Base-by-base conservation (phyloP, 2,329 filamentous ascomycete genomes). In the Fulvia fulva region DNA sequence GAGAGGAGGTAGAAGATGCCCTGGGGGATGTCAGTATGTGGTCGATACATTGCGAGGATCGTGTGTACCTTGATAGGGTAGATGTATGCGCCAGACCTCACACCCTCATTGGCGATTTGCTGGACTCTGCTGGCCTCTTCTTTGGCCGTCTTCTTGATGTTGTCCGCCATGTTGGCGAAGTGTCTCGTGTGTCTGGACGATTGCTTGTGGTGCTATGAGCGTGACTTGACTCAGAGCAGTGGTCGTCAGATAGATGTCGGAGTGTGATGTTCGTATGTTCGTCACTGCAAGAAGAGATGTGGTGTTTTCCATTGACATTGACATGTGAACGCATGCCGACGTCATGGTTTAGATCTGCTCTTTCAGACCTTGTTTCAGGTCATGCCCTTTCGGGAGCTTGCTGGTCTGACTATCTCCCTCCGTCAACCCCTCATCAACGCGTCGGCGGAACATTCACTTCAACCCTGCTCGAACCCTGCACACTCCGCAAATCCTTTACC, bases 21-120 rank as follows among this genome's bases (percentile, higher is more conserved):
- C 82, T 86, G 56, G 14, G 11, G 41, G 1, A 44, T n/a, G 19
- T 43, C 22, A 30, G 26, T 28, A 32, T 5, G 19, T n/a, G n/a
- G n/a, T n/a, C n/a, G n/a, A n/a, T n/a, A n/a, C n/a, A n/a, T n/a
- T n/a, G n/a, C n/a, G n/a, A n/a, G n/a, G n/a, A n/a, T n/a, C n/a
- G n/a, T n/a, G n/a, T n/a, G n/a, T n/a, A 82, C 83, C 73, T 83
- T 91, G 75, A 97, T 81, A 25, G 93, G 93, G 75, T 96, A 97
- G 63, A 95, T 75, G 71, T 94, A 96, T 23, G 91, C 85, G 51
- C 86, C 84, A 63, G 91, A 96, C 67, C 81, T 84, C 53, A 86
- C 83, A 30, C 90, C 89, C 68, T 90, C 85, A 43, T 81, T 76
- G 44, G 90, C 80, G 37, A 91, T 78, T 16, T 75, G 74, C 65